phyloP scores from a whole-genome alignment of 768 basidiomycete species.

The Amanita rubescens region DNA sequence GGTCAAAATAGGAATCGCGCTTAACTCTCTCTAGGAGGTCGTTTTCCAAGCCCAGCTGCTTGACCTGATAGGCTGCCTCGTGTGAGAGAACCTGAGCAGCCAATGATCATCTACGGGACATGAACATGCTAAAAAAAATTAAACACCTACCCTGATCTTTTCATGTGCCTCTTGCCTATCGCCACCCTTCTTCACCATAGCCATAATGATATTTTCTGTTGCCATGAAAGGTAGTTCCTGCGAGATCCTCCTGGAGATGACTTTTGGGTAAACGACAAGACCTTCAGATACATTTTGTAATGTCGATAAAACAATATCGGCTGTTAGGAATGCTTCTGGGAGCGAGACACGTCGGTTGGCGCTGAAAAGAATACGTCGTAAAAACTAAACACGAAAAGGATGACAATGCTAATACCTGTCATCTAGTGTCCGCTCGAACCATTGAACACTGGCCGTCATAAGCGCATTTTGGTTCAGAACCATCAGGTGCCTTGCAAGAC shows the following conservation, averaged over 20 bases:
- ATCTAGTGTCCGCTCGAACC: conserved; percentile 98
- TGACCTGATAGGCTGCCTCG: conserved; percentile 90
- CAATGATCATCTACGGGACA: background rate
- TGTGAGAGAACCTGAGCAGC: conserved; percentile 74
- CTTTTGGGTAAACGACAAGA: conserved; percentile 97
- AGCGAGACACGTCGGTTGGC: conserved; percentile 95
- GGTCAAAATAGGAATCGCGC: conserved; percentile 79
- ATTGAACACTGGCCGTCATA: conserved; percentile 92
- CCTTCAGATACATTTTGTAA: conserved; percentile 97
- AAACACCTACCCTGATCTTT: conserved; percentile 66
- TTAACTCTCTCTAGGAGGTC: conserved; percentile 88
- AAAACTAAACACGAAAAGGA: too few species aligned
- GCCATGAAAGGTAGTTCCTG: conserved; percentile 99
- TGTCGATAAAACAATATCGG: conserved; percentile 93
- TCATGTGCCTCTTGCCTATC: conserved; percentile 97
- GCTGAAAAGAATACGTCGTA: conserved; percentile 32
- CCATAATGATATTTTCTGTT: conserved; percentile 99
- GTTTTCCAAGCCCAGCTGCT: conserved; percentile 90
- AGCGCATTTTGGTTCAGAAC: conserved; percentile 92
- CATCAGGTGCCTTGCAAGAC: conserved; percentile 93
- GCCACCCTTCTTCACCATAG: conserved; percentile 89
- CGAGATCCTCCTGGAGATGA: conserved; percentile 85
- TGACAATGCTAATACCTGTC: conserved; percentile 57
- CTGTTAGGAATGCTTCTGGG: conserved; percentile 94
- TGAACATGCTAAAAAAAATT: background rate